Evolutionary conservation across 345 rosid genomes (phyloP).

Genomic region (Populus euphratica): DNA sequence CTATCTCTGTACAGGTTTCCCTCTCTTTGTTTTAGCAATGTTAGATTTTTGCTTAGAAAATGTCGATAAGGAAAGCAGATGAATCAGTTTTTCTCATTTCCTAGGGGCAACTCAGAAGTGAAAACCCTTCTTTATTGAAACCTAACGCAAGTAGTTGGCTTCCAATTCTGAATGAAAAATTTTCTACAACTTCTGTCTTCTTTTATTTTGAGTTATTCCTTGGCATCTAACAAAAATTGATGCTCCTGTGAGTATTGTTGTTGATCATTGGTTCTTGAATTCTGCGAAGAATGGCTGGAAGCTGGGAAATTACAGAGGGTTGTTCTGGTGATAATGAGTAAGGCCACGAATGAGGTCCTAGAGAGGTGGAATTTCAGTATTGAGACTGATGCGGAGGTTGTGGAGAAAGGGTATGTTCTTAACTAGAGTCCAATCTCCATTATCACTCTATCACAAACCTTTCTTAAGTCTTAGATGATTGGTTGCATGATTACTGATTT

Average conservation of each 20-base stretch:
- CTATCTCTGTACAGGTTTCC: not conserved
- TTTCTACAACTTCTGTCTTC: not conserved
- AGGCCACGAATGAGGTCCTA: constrained; percentile 66
- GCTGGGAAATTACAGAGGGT: constrained; percentile 85
- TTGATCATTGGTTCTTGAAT: constrained; percentile 16
- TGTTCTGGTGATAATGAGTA: constrained; percentile 87
- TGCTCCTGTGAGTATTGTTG: not conserved
- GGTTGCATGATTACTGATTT: not conserved
- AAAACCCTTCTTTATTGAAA: not conserved
- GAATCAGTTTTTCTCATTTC: not conserved
- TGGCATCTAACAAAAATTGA: not conserved
- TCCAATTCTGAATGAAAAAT: not conserved
- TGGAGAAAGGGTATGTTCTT: constrained; percentile 67
- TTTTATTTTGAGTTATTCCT: not conserved
- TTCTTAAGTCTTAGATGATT: not conserved
- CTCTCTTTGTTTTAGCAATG: not conserved
- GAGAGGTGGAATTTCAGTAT: constrained; percentile 97
- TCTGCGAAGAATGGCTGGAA: constrained; percentile 79
- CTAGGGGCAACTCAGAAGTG: not conserved
- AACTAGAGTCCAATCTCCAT: not conserved
- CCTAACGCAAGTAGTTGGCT: not conserved
- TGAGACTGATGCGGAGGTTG: constrained; percentile 75
- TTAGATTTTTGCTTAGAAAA: no score
- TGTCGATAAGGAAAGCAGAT: not conserved
- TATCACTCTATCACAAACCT: not conserved